Evolutionary conservation across 2,329 filamentous ascomycete species (phyloP).

Genomic region (Ceratocystis destructans): DNA sequence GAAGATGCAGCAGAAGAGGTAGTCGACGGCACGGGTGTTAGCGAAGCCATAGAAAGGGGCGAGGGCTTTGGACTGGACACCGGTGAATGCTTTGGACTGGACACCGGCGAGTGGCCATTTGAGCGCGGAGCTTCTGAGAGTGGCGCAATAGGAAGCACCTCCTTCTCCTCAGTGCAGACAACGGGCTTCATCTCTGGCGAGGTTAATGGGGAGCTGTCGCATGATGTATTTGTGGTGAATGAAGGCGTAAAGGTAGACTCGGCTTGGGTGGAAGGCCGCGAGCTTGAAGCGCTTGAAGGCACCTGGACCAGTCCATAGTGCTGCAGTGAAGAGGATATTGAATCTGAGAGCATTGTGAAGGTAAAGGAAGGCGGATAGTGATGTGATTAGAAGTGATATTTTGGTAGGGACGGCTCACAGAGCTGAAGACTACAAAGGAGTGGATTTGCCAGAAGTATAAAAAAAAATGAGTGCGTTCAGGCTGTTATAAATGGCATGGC

Average conservation of each 20-base stretch:
- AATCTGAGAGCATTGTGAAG: constrained; percentile 7
- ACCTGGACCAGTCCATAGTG: not conserved
- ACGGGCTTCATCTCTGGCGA: not conserved
- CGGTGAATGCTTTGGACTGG: not conserved
- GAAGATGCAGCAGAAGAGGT: constrained; percentile 17
- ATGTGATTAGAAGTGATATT: not conserved
- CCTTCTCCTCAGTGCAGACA: not conserved
- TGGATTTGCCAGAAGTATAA: not conserved
- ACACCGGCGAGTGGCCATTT: not conserved
- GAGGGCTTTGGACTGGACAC: not conserved
- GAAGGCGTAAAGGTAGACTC: constrained; percentile 9
- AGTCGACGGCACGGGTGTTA: not conserved
- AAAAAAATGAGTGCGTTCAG: not conserved
- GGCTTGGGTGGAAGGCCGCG: constrained; percentile 9
- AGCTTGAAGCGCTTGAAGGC: constrained; percentile 1
- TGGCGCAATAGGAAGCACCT: not conserved
- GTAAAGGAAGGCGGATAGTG: not conserved
- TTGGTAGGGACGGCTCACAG: not conserved
- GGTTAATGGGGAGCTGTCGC: not conserved
- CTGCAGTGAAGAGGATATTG: not conserved
- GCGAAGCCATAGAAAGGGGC: not conserved
- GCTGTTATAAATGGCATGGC: constrained; percentile 3
- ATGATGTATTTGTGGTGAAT: not conserved
- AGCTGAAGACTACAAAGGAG: constrained; percentile 6
- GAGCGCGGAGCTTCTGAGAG: not conserved